phyloP scores from a whole-genome alignment of 1,284 basidiomycete species.

The Inonotus hispidus region DNA sequence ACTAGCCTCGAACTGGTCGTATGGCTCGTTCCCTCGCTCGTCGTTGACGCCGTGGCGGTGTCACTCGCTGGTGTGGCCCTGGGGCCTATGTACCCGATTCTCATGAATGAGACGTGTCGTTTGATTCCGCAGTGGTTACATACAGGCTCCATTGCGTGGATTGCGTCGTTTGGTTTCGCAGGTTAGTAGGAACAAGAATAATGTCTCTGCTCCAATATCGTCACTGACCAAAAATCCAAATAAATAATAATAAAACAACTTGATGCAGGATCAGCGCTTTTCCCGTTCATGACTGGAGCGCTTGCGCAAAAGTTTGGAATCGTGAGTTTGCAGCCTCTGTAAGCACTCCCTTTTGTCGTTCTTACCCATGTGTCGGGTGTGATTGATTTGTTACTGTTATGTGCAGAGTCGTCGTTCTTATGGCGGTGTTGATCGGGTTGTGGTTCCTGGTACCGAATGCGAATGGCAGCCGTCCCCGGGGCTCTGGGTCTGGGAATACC shows the following conservation, averaged over 20 bases:
- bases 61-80: slow-evolving; percentile 49
- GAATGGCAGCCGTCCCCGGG: not conserved
- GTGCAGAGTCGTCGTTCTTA: slow-evolving; percentile 40
- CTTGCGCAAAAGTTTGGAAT: slow-evolving; percentile 47
- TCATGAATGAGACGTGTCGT: slow-evolving; percentile 43
- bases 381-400: not conserved
- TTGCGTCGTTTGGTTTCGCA: slow-evolving; percentile 26
- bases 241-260: too few species aligned
- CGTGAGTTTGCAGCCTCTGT: slow-evolving; percentile 50
- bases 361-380: not conserved
- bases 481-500: not conserved
- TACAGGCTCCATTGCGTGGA: slow-evolving; percentile 52
- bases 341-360: slow-evolving; percentile 23
- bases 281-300: slow-evolving; percentile 54
- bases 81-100: slow-evolving; percentile 51
- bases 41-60: slow-evolving; percentile 47
- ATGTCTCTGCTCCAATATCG: too few species aligned
- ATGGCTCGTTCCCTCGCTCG: slow-evolving; percentile 53
- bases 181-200: slow-evolving; percentile 3
- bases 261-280: slow-evolving; percentile 46
- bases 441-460: slow-evolving; percentile 41
- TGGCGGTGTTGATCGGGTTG: slow-evolving; percentile 36
- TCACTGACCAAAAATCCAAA: too few species aligned
- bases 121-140: slow-evolving; percentile 47
- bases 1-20: slow-evolving; percentile 46